These are phyloP conservation scores for Cercospora sp. DNA, from an alignment of 2,329 filamentous ascomycete species.

Conservation along the genomic window DNA sequence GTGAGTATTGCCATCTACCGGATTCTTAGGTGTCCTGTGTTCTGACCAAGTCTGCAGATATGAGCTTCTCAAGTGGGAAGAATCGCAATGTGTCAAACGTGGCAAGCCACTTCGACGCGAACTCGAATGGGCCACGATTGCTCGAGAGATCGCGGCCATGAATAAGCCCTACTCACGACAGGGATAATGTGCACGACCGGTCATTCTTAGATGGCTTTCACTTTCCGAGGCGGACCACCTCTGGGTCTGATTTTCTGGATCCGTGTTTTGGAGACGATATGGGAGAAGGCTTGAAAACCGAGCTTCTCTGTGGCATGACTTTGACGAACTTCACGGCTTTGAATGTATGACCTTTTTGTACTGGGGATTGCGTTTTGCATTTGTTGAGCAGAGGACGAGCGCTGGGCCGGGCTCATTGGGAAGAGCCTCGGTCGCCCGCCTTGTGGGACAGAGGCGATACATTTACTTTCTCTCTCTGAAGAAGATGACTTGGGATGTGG, in stretches of 20 bases:
- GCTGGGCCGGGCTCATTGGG: not conserved
- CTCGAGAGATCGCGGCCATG: conserved; percentile 90
- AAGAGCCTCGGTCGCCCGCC: not conserved
- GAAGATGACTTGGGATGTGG: not conserved
- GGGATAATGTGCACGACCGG: conserved; percentile 23
- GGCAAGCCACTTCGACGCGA: conserved; percentile 66
- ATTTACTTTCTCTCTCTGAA: not conserved
- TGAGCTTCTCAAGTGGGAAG: conserved; percentile 95
- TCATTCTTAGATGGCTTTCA: not conserved
- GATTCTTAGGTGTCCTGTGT: not conserved
- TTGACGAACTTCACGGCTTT: not conserved
- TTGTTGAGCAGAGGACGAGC: not conserved
- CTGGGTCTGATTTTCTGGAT: not conserved
- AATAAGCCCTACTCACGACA: conserved; percentile 87
- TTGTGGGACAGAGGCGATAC: not conserved
- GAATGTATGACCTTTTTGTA: not conserved
- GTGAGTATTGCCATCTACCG: conserved; percentile 44
- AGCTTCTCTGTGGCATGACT: not conserved
- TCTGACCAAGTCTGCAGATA: conserved; percentile 50
- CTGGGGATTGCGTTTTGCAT: not conserved
- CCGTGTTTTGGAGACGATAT: not conserved
- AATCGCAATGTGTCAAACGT: conserved; percentile 64
- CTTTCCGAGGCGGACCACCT: not conserved
- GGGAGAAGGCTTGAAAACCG: not conserved
- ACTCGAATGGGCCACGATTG: conserved; percentile 86